Evolutionary conservation across 75 land plant genomes (phyloP).

Genomic region (Gnetum montanum): DNA sequence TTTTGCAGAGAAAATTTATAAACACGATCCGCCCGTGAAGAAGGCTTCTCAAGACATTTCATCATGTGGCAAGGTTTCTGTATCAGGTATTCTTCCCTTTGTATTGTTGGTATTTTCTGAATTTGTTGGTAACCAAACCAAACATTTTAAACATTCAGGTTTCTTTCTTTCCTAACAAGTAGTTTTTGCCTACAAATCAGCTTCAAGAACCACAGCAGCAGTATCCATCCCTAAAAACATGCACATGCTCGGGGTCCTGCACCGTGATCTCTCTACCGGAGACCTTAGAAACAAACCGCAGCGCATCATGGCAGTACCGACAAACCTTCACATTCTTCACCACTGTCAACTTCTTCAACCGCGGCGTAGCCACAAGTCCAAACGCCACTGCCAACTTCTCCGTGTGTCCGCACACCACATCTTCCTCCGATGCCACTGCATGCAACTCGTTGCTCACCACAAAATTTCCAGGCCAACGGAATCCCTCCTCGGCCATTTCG

Average conservation of each 20-base stretch:
- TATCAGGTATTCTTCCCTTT: no score
- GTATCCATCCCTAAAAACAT: conserved; percentile 11
- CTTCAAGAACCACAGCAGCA: conserved; percentile 12
- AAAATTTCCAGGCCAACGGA: background rate
- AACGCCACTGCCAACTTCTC: conserved; percentile 21
- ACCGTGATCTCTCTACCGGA: conserved; percentile 10
- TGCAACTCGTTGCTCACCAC: background rate
- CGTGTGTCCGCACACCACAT: conserved; percentile 11
- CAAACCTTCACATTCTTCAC: conserved; percentile 13
- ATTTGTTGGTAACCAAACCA: no score
- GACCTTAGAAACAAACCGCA: conserved; percentile 10
- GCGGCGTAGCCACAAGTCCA: conserved; percentile 12
- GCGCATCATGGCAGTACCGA: conserved; percentile 16
- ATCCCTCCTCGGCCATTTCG: conserved; percentile 1
- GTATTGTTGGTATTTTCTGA: no score
- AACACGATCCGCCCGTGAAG: no score
- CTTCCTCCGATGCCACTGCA: conserved; percentile 8
- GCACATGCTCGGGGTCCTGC: conserved; percentile 4
- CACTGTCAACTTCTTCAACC: conserved; percentile 4
- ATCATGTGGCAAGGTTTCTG: no score
- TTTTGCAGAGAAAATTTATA: no score
- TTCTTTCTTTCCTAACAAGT: no score
- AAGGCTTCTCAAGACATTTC: no score
- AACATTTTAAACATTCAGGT: no score
- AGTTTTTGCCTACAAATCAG: no score